Base-by-base conservation (phyloP, 2,329 filamentous ascomycete species). In the Septoria linicola region DNA sequence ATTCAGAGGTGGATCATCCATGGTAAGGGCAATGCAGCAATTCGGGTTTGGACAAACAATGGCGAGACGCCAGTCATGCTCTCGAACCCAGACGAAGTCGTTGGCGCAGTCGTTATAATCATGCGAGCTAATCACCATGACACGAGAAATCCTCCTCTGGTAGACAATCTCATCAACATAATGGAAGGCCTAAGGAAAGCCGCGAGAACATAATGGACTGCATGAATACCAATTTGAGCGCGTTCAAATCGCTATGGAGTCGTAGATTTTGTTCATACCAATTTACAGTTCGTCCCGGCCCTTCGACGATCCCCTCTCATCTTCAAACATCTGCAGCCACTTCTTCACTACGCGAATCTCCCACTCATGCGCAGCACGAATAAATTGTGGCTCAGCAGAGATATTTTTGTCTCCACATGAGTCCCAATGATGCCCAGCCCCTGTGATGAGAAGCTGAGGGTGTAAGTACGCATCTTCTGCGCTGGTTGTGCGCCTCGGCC, bases 151-250 rank as follows among this genome's bases (percentile, higher is more conserved):
- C 81, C 84, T 10, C 79, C 83, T 0, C 74, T 89, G 37, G 83
- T 87, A 1, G 83, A 86, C 59, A 88, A 87, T 54, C 65, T 88
- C 41, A 78, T 82, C 39, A 76, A 81, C 39, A 68, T 88, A 58
- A 78, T 88, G 60, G 77, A 77, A 55, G 81, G 83, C 56, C 66
- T 87, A 45, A 44, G 65, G 21, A 68, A 66, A 41, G 65, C 63
- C 10, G 60, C 63, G 11, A 58, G 60, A 58, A 67, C 63, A n/a
- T 64, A 55, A 63, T 21, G 30, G 1, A 8, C 10, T 19, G 3
- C n/a, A 21, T 1, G 11, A 4, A 20, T 39, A 4, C 25, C 19
- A 19, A 25, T 32, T 43, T 17, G n/a, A 43, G 41, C 41, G 41
- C 19, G 41, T 43, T 19, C 19, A 19, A 16, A 13, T 13, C 19